phyloP scores from a whole-genome alignment of 495 filamentous ascomycete genomes.

The Daldinia decipiens region DNA sequence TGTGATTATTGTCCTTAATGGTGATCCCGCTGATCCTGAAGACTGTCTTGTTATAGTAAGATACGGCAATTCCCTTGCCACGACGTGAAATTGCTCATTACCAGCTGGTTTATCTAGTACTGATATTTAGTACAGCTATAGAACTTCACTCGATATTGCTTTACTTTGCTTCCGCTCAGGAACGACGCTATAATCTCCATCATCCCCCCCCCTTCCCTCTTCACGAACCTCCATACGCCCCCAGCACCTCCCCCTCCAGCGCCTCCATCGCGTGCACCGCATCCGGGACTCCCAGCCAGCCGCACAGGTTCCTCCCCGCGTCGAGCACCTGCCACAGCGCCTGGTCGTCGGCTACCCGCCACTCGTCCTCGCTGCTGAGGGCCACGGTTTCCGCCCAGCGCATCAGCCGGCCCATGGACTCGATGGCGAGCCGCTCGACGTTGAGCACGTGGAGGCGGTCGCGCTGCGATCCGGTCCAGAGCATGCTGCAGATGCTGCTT shows the following conservation, averaged over 20 bases:
- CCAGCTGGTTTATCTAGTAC: not conserved
- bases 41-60: too few relatives aligned
- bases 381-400: slow-evolving; percentile 46
- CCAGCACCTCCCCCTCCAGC: slow-evolving; percentile 5
- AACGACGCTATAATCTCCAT: not conserved
- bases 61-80: too few relatives aligned
- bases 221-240: not conserved
- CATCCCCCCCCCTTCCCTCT: not conserved
- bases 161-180: not conserved
- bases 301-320: slow-evolving; percentile 27
- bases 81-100: too few relatives aligned
- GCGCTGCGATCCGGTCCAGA: slow-evolving; percentile 41
- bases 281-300: slow-evolving; percentile 29
- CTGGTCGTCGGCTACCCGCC: slow-evolving; percentile 17
- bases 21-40: not conserved
- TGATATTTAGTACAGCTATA: not conserved
- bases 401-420: slow-evolving; percentile 41
- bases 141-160: not conserved
- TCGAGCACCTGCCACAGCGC: slow-evolving; percentile 18
- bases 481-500: slow-evolving; percentile 45
- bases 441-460: slow-evolving; percentile 32
- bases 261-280: slow-evolving; percentile 14
- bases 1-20: not conserved
- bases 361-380: slow-evolving; percentile 33
- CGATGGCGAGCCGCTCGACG: slow-evolving; percentile 36